Base-by-base conservation (phyloP, 768 basidiomycete species). In the Nidularia sp. region DNA sequence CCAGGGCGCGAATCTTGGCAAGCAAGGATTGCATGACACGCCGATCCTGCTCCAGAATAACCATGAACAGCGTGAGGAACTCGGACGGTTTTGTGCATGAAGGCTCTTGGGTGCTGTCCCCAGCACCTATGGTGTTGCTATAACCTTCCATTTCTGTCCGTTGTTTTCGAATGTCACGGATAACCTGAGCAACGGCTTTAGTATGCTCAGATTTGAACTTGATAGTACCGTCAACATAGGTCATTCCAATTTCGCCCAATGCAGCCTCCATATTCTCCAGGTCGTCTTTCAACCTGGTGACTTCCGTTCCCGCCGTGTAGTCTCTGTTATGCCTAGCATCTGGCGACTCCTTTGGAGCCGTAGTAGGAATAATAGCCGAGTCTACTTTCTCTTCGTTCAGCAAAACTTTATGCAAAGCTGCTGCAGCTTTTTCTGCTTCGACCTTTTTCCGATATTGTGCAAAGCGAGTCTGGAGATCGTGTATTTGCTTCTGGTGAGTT, bases 171-270 rank as follows among this genome's bases (percentile, higher is more conserved):
- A 25, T 6, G 25, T 48, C 53, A 2, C 46, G 18, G 13, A 61
- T 46, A 41, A 61, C 55, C 10, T 57, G 49, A 6, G 53, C 54
- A 6, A 56, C 56, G 12, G 55, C 45, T 8, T 48, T 56, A 15
- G 58, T 50, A 2, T 50, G 47, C 6, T 48, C 48, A 3, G 44
- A 48, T 36, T 48, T 46, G 39, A 55, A 57, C 13, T n/a, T 35
- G 2, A 60, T 42, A 6, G 12, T 34, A 3, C 53, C 50, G 39
- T 55, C 54, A 22, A 46, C 43, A 35, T 55, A 58, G 29, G 51
- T 55, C 33, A 60, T 34, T 12, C 57, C 18, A 18, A 18, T 18
- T 18, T 18, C 18, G 18, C 18, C 18, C 18, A 18, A 18, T 18
- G 18, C 18, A 18, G 1, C 18, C 18, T 18, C 60, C 1, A 55